A percentile compares a stretch with the other conserved stretches of the same genome.
These are phyloP conservation scores for Brassica incana DNA, from an alignment of 345 rosid species.

Conservation along the genomic window DNA sequence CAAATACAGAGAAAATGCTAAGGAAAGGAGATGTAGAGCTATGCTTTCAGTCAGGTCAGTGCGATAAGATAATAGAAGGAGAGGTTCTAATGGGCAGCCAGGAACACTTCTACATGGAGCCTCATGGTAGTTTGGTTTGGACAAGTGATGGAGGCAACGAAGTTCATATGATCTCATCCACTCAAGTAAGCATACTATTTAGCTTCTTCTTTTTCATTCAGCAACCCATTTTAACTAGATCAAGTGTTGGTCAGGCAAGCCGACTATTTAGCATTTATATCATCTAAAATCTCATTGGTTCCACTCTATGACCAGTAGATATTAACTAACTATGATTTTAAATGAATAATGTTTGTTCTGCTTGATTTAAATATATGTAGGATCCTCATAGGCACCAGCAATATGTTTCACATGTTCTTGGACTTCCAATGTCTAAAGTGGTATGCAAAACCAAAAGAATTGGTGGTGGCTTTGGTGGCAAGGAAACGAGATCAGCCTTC, in stretches of 20 bases:
- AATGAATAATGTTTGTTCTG: background rate
- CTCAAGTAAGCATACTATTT: constrained; percentile 64
- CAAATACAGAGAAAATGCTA: constrained; percentile 58
- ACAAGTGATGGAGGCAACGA: constrained; percentile 83
- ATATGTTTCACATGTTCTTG: constrained; percentile 81
- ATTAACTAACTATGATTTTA: background rate
- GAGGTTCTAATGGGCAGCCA: constrained; percentile 96
- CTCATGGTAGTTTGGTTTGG: constrained; percentile 88
- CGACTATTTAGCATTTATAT: background rate
- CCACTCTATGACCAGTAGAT: background rate
- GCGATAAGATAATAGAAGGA: constrained; percentile 63
- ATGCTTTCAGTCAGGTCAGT: constrained; percentile 72
- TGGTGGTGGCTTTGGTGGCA: constrained; percentile 99
- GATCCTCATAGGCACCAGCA: constrained; percentile 97
- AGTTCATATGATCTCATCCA: constrained; percentile 91
- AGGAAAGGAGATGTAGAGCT: constrained; percentile 84
- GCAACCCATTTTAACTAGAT: too few species aligned
- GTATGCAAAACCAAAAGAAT: constrained; percentile 89
- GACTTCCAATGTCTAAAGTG: constrained; percentile 91
- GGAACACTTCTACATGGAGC: constrained; percentile 94
- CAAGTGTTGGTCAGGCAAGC: too few species aligned
- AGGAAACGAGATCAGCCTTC: constrained; percentile 88
- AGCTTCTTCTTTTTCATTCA: too few species aligned
- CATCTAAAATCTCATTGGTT: background rate
- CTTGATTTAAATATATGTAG: constrained; percentile 45